These are phyloP conservation scores for Dryadomyces quercus-mongolicae DNA, from an alignment of 2,329 filamentous ascomycete species.

Conservation along the genomic window DNA sequence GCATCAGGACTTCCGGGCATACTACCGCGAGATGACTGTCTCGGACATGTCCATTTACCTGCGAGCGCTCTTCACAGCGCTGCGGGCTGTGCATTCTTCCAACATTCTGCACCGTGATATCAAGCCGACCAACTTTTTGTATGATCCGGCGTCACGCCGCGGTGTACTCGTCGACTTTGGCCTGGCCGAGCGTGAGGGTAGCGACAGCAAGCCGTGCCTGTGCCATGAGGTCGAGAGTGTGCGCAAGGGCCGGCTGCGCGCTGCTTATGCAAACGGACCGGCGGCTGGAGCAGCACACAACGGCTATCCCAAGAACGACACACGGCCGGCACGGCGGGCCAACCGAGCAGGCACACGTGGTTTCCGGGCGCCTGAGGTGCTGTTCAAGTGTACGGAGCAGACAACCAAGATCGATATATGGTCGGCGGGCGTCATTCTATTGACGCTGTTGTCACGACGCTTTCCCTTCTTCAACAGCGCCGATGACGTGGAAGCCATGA, in stretches of 20 bases:
- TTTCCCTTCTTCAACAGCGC: slow-evolving; percentile 98
- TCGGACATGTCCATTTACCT: slow-evolving; percentile 85
- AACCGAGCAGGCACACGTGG: slow-evolving; percentile 92
- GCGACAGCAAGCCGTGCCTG: slow-evolving; percentile 68
- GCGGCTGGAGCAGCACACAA: slow-evolving; percentile 23
- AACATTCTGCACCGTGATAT: slow-evolving; percentile 90
- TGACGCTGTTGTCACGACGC: slow-evolving; percentile 84
- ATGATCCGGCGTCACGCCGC: slow-evolving; percentile 66
- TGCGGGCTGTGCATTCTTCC: slow-evolving; percentile 70
- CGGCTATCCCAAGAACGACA: slow-evolving; percentile 83
- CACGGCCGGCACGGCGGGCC: slow-evolving; percentile 73
- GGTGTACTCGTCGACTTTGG: slow-evolving; percentile 98
- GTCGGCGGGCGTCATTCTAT: slow-evolving; percentile 90
- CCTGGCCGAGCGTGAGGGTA: slow-evolving; percentile 75
- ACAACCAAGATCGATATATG: slow-evolving; percentile 92
- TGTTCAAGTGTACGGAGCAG: slow-evolving; percentile 94
- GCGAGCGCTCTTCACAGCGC: slow-evolving; percentile 72
- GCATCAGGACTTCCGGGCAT: slow-evolving; percentile 87
- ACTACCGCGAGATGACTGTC: slow-evolving; percentile 83
- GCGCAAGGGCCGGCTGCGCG: slow-evolving; percentile 47
- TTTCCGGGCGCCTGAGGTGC: slow-evolving; percentile 89
- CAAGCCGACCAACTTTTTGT: slow-evolving; percentile 95
- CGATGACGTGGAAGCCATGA: slow-evolving; percentile 96
- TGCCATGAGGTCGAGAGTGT: slow-evolving; percentile 56
- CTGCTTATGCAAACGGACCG: slow-evolving; percentile 31